Evolutionary conservation across 129 eudicot species (phyloP), one percentile per base, ranked within the genome.

Genomic region (Logfia minima): DNA sequence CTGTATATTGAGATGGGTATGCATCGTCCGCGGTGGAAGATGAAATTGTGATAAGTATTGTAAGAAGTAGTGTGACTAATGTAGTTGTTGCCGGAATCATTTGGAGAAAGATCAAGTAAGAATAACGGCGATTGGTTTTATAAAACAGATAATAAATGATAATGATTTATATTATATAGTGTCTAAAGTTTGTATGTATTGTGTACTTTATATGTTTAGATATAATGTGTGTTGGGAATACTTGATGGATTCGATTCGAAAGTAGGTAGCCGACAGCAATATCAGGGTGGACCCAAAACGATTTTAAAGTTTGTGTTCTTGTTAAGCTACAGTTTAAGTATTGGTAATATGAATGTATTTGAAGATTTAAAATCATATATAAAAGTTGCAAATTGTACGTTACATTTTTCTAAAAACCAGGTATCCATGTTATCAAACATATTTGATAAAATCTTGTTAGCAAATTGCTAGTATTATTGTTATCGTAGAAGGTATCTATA

Each of bases 1-100:
- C 22, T 70, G 29, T 43, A 19, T 67, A 19, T 23, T 75, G 66
- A 58, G 75, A 75, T 59, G 84, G 80, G 71, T 81, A 81, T 21
- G 80, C 84, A 43, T 81, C 76, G 17, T 75, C 26, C 29, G 71
- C 26, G 19, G 18, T 5, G 9, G 48, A 68, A 72, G 70, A 5
- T 58, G 75, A 43, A 14, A 29, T 14, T 2, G 79, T 56, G 64
- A 75, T 3, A 6, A 81, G 58, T 31, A 18, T n/a, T 6, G 66
- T 31, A 37, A 81, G 19, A 31, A 75, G 41, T 28, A 75, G 21
- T 53, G 34, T 52, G 17, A 52, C 23, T 74, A 62, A 3, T 26
- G 74, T 11, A 29, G 28, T 55, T 48, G 37, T 2, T 22, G 45
- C 41, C 9, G 41, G 58, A 68, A 59, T 8, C 80, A 74, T 74